Evolutionary conservation across 352 stramenopile genomes (phyloP).

Genomic region (Phytopythium sindhum): DNA sequence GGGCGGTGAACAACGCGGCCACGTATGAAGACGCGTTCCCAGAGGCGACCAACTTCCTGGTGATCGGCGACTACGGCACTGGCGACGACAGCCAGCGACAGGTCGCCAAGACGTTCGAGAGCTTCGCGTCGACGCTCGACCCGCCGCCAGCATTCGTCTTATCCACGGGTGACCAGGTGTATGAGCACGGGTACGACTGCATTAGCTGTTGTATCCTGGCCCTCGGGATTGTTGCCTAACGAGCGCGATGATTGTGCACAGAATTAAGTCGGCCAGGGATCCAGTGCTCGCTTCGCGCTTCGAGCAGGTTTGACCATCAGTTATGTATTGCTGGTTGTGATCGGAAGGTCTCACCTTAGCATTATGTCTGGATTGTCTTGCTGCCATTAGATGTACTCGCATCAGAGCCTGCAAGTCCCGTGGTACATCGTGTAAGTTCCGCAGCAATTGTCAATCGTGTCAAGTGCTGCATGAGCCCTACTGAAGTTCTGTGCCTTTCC

Average conservation of each 20-base stretch:
- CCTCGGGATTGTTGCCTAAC: background rate
- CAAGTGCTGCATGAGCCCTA: background rate
- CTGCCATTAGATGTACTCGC: conserved; percentile 64
- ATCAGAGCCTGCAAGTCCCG: conserved; percentile 56
- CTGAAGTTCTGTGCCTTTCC: background rate
- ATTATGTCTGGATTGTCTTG: background rate
- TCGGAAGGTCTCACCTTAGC: background rate
- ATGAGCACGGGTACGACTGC: conserved; percentile 63
- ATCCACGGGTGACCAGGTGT: conserved; percentile 85
- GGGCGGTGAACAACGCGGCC: background rate
- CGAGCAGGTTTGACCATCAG: conserved; percentile 47
- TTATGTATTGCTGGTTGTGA: background rate
- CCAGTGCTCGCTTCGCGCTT: conserved; percentile 63
- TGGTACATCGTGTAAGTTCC: conserved; percentile 84
- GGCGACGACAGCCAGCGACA: conserved; percentile 54
- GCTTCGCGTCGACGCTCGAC: conserved; percentile 49
- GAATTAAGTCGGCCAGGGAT: conserved; percentile 57
- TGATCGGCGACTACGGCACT: conserved; percentile 81
- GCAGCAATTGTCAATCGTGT: background rate
- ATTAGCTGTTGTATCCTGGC: background rate
- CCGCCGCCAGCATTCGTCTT: conserved; percentile 72
- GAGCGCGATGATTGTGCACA: conserved; percentile 10
- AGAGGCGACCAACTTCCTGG: conserved; percentile 66
- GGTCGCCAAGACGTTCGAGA: conserved; percentile 60
- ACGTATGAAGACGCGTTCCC: conserved; percentile 47